These are phyloP conservation scores for Pseudotsuga menziesii DNA, from an alignment of 75 land plant species.

Conservation along the genomic window DNA sequence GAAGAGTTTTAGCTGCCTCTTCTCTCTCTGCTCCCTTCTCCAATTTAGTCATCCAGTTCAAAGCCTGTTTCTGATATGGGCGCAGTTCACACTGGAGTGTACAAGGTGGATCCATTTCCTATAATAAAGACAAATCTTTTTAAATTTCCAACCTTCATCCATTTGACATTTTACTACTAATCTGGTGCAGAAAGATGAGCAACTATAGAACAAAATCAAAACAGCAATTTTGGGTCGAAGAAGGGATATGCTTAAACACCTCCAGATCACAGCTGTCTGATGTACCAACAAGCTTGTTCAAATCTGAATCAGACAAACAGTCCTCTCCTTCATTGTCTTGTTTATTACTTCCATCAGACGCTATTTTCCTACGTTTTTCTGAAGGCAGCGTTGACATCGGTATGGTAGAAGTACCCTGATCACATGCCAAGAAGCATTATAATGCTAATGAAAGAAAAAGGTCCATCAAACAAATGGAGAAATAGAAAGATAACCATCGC, in stretches of 20 bases:
- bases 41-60: slow-evolving; percentile 74
- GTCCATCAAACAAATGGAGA: neutral
- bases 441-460: neutral
- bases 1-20: slow-evolving; percentile 65
- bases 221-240: neutral
- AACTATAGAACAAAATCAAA: neutral
- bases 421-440: too few species aligned
- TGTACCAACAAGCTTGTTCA: slow-evolving; percentile 77
- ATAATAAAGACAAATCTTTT: neutral
- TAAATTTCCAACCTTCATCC: neutral
- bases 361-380: slow-evolving; percentile 42
- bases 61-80: slow-evolving; percentile 90
- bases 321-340: slow-evolving; percentile 42
- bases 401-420: slow-evolving; percentile 18
- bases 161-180: neutral
- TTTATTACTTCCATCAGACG: slow-evolving; percentile 21
- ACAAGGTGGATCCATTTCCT: slow-evolving; percentile 81
- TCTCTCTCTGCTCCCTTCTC: slow-evolving; percentile 49
- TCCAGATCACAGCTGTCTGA: slow-evolving; percentile 52
- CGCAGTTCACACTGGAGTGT: slow-evolving; percentile 53
- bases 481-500: neutral
- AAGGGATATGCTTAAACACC: slow-evolving; percentile 23
- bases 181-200: neutral
- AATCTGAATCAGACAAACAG: slow-evolving; percentile 55
- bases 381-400: slow-evolving; percentile 16